Evolutionary conservation across 495 filamentous ascomycete genomes (phyloP).

Genomic region (Tuber brumale): DNA sequence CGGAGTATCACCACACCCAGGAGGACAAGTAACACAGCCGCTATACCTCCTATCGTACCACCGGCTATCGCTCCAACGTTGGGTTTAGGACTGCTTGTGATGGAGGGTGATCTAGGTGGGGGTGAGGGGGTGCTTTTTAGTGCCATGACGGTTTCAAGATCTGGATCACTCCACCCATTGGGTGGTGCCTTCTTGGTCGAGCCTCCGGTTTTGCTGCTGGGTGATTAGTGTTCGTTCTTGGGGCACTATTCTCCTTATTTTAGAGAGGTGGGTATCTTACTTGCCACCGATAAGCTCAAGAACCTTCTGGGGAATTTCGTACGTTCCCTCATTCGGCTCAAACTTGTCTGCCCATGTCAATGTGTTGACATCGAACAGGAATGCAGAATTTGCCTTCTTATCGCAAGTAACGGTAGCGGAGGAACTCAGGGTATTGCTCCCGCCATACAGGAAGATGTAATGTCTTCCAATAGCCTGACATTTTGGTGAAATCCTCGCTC

Average conservation of each 20-base stretch:
- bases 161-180: neutral
- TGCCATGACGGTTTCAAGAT: neutral
- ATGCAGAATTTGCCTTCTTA: slow-evolving; percentile 1
- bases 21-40: no score
- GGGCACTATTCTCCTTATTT: neutral
- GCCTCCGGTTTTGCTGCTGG: neutral
- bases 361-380: slow-evolving; percentile 15
- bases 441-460: slow-evolving; percentile 18
- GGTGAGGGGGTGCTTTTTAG: no score
- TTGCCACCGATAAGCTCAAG: neutral
- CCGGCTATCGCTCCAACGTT: no score
- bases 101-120: no score
- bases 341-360: slow-evolving; percentile 10
- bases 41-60: no score
- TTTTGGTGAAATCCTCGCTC: neutral
- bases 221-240: neutral
- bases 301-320: neutral
- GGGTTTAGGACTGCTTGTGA: no score
- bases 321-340: neutral
- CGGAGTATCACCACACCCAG: no score
- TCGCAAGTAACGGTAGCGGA: slow-evolving; percentile 2
- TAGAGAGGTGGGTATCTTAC: neutral
- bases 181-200: neutral
- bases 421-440: neutral
- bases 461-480: slow-evolving; percentile 7